Evolutionary conservation across 441 rosid species (phyloP), one percentile per base, ranked within the genome.

Genomic region (Pelargonium hybrid): DNA sequence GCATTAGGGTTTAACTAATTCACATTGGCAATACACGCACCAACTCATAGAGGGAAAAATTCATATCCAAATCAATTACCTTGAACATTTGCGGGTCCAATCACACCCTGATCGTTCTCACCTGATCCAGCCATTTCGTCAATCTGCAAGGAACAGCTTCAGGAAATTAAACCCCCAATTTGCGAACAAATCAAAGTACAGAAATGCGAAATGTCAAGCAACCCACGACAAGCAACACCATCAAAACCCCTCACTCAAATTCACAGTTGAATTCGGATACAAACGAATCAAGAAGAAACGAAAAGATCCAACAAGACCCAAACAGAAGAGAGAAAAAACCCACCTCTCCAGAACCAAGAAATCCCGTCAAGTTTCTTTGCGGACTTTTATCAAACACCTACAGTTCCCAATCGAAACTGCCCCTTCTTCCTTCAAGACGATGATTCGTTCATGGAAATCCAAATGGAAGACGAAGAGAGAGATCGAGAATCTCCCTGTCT

Each of bases 91-190:
- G 72, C 76, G 47, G 86, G 74, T 70, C 90, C 88, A 64, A 87
- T 79, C 71, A 89, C 81, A 48, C 82, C 89, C 17, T 81, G 79
- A 59, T 88, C 84, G 79, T 95, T 92, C 82, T 90, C 97, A 70
- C 89, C 86, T 31, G 94, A 84, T 82, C 80, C 82, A 52, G 76
- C 85, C 96, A 87, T 91, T 69, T 61, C 37, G 26, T 25, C 79
- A 78, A 73, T 61, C 79, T 73, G 69, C 71, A 84, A 69, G 45
- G 20, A 69, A 73, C 15, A 41, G 5, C 1, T 6, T 61, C n/a
- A 54, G 68, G 62, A 64, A 69, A 74, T 71, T 37, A 69, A 73
- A 82, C 62, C 64, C 75, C 65, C 71, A 21, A 7, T 41, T 14
- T 56, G 34, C 25, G 34, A 67, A 50, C 67, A 68, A 52, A 41